A percentile compares a stretch with the other conserved stretches of the same genome.
Conservation (phyloP, 495 filamentous ascomycete genomes). For the Amorphotheca resinae region DNA sequence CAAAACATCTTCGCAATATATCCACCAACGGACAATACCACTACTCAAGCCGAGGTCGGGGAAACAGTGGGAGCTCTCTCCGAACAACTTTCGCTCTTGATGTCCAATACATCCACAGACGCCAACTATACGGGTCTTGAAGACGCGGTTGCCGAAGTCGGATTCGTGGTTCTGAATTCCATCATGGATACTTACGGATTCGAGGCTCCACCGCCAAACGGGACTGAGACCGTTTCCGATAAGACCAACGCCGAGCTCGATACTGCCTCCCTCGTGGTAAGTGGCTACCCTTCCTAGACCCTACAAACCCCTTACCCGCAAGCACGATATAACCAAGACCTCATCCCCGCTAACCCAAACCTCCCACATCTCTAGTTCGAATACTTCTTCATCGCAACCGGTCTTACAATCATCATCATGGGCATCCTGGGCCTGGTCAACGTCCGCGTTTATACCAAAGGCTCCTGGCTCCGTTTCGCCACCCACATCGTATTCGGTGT, state of each 20-base stretch:
- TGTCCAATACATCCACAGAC: background rate
- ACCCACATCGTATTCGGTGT: conserved; percentile 3
- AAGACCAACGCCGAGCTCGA: background rate
- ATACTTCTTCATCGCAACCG: conserved; percentile 34
- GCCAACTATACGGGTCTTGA: background rate
- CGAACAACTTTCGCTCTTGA: background rate
- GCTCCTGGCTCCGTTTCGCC: conserved; percentile 13
- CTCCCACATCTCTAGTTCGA: conserved; percentile 20
- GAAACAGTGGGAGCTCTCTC: background rate
- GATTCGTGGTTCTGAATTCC: background rate
- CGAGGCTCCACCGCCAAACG: conserved; percentile 24
- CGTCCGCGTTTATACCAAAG: conserved; percentile 19
- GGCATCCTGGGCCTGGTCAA: conserved; percentile 28
- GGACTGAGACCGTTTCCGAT: background rate
- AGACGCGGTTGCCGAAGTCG: background rate
- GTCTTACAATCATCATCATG: conserved; percentile 29
- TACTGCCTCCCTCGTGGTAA: conserved; percentile 1
- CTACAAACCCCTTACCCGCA: background rate
- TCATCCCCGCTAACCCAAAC: background rate
- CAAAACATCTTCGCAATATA: background rate
- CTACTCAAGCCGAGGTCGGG: no score
- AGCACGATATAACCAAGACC: background rate
- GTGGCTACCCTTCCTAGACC: background rate
- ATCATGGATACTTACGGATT: conserved; percentile 6
- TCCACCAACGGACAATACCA: background rate